Conservation (phyloP, 2,329 filamentous ascomycete species). For the Rhinocladiella mackenziei region DNA sequence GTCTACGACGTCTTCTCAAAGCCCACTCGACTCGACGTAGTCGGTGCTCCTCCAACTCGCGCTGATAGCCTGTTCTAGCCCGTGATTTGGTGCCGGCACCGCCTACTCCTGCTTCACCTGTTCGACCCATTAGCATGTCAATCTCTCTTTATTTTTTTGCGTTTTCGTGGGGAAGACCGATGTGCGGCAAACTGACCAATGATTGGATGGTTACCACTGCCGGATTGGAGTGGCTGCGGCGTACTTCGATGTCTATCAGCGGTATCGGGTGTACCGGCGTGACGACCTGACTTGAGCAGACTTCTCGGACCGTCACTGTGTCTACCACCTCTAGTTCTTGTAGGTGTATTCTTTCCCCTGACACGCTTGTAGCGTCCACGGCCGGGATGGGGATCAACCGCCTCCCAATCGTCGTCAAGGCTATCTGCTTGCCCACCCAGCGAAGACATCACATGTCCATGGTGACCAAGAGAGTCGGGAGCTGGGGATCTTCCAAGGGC, state of each 20-base stretch:
- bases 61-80: conserved; percentile 48
- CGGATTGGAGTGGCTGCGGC: conserved; percentile 36
- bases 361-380: conserved; percentile 40
- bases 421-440: conserved; percentile 29
- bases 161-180: no score
- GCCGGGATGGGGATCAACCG: conserved; percentile 35
- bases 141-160: conserved; percentile 13
- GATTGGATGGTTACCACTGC: conserved; percentile 40
- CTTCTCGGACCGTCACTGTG: conserved; percentile 33
- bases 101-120: conserved; percentile 34
- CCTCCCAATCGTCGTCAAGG: conserved; percentile 40
- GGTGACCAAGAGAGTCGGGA: conserved; percentile 14
- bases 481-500: conserved; percentile 25
- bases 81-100: conserved; percentile 40
- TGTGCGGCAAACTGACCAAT: conserved; percentile 37
- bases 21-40: conserved; percentile 48
- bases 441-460: conserved; percentile 22
- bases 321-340: conserved; percentile 31
- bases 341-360: conserved; percentile 29
- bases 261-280: conserved; percentile 34
- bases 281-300: conserved; percentile 44
- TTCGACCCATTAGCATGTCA: conserved; percentile 25
- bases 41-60: conserved; percentile 48
- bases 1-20: conserved; percentile 41
- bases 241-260: conserved; percentile 22